A percentile compares a stretch with the other conserved stretches of the same genome.
Evolutionary conservation across 768 basidiomycete genomes (phyloP).

Genomic region (Pisolithus tinctorius): DNA sequence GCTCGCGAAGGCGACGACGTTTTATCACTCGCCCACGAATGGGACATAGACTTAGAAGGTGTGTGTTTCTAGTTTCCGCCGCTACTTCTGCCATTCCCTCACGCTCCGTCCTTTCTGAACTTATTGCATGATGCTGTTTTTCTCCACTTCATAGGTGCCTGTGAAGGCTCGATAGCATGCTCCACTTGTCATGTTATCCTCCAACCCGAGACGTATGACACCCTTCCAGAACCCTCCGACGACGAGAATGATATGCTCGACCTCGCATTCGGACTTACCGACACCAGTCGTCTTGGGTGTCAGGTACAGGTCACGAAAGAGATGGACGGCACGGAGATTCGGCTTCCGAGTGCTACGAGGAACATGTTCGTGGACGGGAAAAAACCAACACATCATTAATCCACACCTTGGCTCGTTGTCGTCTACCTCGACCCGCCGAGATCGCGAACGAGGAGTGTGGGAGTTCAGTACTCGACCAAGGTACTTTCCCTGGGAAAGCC

Average conservation of each 20-base stretch:
- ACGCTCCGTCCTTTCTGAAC: neutral
- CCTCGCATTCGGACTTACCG: conserved; percentile 94
- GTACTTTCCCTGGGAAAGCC: no score
- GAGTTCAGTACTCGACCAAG: no score
- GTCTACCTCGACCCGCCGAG: neutral
- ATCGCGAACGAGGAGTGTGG: neutral
- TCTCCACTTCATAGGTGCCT: conserved; percentile 59
- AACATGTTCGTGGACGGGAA: conserved; percentile 96
- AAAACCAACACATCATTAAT: conserved; percentile 43
- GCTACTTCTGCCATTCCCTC: no score
- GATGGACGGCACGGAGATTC: conserved; percentile 80
- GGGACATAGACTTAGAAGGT: conserved; percentile 97
- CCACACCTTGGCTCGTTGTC: neutral
- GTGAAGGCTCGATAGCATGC: conserved; percentile 94
- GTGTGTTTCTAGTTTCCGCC: conserved; percentile 14
- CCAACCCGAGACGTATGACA: conserved; percentile 72
- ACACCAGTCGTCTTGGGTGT: conserved; percentile 81
- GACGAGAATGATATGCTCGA: conserved; percentile 99
- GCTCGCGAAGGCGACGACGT: conserved; percentile 94
- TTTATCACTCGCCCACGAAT: conserved; percentile 85
- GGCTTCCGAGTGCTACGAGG: conserved; percentile 82
- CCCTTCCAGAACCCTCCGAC: conserved; percentile 87
- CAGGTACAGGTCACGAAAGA: conserved; percentile 75
- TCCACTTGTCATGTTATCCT: conserved; percentile 93
- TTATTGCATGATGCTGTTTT: neutral